phyloP scores from a whole-genome alignment of 2,329 filamentous ascomycete species.

The Clonostachys solani region DNA sequence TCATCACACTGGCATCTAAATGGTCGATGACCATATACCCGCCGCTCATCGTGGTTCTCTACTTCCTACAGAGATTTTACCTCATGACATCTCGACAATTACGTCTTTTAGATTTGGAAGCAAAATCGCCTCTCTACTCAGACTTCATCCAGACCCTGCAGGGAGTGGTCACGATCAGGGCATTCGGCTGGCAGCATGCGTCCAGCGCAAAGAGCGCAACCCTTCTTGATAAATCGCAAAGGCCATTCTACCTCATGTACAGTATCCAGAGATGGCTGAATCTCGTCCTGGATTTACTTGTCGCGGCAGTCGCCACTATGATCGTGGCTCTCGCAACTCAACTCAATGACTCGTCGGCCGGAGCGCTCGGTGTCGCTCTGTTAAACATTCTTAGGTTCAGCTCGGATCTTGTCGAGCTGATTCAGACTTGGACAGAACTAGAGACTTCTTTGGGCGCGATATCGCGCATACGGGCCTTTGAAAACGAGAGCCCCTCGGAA shows the following conservation, averaged over 20 bases:
- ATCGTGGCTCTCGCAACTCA: slow-evolving; percentile 41
- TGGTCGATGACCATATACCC: slow-evolving; percentile 33
- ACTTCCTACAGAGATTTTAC: slow-evolving; percentile 51
- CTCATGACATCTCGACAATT: slow-evolving; percentile 57
- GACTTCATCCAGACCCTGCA: slow-evolving; percentile 50
- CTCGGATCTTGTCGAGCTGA: slow-evolving; percentile 9
- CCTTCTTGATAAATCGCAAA: slow-evolving; percentile 47
- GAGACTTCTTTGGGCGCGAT: slow-evolving; percentile 20
- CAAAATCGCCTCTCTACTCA: slow-evolving; percentile 53
- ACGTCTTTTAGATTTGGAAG: slow-evolving; percentile 56
- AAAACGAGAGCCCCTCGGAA: slow-evolving; percentile 10
- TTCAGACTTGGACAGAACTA: slow-evolving; percentile 22
- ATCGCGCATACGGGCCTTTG: slow-evolving; percentile 16
- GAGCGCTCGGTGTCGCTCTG: slow-evolving; percentile 27
- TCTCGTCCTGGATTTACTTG: slow-evolving; percentile 42
- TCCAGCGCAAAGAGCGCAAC: slow-evolving; percentile 36
- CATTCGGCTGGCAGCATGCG: slow-evolving; percentile 46
- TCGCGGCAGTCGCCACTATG: slow-evolving; percentile 38
- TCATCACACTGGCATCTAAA: slow-evolving; percentile 12
- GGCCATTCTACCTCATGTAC: slow-evolving; percentile 50
- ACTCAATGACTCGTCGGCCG: slow-evolving; percentile 19
- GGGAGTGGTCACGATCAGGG: slow-evolving; percentile 48
- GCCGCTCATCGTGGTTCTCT: slow-evolving; percentile 38
- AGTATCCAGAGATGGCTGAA: slow-evolving; percentile 54
- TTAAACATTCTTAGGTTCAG: slow-evolving; percentile 31